Evolutionary conservation across 2,329 filamentous ascomycete species (phyloP).

Genomic region (Fusarium torreyae): DNA sequence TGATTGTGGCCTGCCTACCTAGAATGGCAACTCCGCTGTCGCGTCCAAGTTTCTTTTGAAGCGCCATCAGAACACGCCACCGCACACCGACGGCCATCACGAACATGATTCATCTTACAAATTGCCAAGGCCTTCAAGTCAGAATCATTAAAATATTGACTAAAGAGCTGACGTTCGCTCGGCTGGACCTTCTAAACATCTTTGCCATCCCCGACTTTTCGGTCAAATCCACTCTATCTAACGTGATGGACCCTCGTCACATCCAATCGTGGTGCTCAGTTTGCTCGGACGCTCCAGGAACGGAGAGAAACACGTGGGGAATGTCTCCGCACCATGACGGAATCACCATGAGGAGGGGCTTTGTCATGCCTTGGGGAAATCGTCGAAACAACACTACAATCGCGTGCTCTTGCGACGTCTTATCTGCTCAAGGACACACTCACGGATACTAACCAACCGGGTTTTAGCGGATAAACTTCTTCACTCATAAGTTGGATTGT

Average conservation of each 20-base stretch:
- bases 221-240: constrained; percentile 44
- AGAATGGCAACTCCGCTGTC: constrained; percentile 20
- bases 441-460: too few relatives aligned
- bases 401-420: constrained; percentile 2
- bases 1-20: constrained; percentile 1
- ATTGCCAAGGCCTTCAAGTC: not conserved
- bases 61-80: too few relatives aligned
- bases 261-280: constrained; percentile 36
- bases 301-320: constrained; percentile 45
- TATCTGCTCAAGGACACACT: not conserved
- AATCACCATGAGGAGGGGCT: constrained; percentile 33
- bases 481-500: too few relatives aligned
- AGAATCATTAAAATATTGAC: constrained; percentile 14
- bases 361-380: constrained; percentile 20
- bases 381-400: constrained; percentile 14
- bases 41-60: not conserved
- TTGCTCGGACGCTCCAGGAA: constrained; percentile 21
- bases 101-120: not conserved
- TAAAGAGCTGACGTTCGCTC: constrained; percentile 29
- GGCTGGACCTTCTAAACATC: constrained; percentile 40
- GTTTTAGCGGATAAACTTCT: too few relatives aligned
- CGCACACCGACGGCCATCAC: not conserved
- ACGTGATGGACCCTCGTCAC: constrained; percentile 15
- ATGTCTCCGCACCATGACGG: constrained; percentile 46
- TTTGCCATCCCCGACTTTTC: constrained; percentile 31